Evolutionary conservation across 2,329 filamentous ascomycete genomes (phyloP), one percentile per base, ranked within the genome.

Genomic region (Parastagonospora avenae): DNA sequence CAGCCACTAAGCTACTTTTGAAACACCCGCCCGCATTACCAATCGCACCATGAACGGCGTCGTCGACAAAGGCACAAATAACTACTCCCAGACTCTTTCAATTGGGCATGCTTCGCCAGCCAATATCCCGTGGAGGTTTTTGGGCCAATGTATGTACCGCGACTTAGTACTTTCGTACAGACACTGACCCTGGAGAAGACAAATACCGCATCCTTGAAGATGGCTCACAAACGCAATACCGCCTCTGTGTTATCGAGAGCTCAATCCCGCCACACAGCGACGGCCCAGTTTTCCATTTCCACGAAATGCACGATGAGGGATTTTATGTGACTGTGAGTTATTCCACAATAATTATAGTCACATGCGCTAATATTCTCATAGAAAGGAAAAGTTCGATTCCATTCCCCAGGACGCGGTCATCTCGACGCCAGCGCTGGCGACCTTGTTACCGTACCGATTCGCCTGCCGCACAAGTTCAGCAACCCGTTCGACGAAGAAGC

Each of bases 401-500:
- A 52, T 30, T 41, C 39, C 19, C 50, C 50, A 7, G 48, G 45
- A 16, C 16, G 19, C 28, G 19, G 24, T 14, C 30, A 30, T n/a
- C 42, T 54, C 32, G 50, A 54, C 39, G 50, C 46, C 35, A 33
- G 37, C 29, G 32, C 30, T 6, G 50, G 50, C 40, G 50, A 54
- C 31, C 40, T 54, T 27, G 39, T 50, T 11, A 50, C 46, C 15
- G 46, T 54, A 10, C 50, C 50, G 16, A 46, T 50, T 11, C 40
- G 50, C 7, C 35, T 50, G n/a, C 46, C 46, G 14, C 50, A 54
- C 27, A 49, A 37, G 30, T 54, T 54, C 35, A 44, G 31, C 35
- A 50, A 54, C 29, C 50, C 46, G 12, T 54, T 54, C 29, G 40
- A 54, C 38, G 50, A 54, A 40, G 40, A 50, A 28, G 50, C 37